Conservation (phyloP, 352 stramenopile species). For the Nothophytophthora sp. region DNA sequence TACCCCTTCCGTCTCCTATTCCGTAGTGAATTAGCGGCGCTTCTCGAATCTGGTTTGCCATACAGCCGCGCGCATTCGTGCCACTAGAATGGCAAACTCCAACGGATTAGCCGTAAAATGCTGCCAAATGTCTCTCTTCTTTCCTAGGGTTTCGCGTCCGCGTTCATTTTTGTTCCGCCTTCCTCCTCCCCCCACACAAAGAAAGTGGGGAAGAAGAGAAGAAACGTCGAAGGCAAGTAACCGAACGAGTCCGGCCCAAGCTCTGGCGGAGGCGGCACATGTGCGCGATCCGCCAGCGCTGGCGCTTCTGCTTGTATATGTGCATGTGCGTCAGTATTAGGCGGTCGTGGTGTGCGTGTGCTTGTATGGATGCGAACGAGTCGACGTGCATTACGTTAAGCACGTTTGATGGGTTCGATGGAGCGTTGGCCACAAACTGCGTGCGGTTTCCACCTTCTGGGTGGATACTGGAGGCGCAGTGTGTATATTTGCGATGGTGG, state of each 20-base stretch:
- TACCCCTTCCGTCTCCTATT: constrained; percentile 1
- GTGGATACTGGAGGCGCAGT: constrained; percentile 10
- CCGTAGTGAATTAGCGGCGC: constrained; percentile 10
- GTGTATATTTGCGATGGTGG: constrained; percentile 2
- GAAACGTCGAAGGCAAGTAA: constrained; percentile 44
- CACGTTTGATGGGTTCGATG: no score
- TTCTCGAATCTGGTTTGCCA: constrained; percentile 18
- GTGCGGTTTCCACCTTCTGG: no score
- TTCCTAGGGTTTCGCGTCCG: constrained; percentile 12
- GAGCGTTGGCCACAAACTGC: no score
- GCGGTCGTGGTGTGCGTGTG: no score
- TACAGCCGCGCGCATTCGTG: neutral
- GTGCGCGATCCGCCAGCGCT: neutral
- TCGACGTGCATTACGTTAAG: no score
- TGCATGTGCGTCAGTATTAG: neutral
- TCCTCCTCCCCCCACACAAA: constrained; percentile 25
- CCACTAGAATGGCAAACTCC: constrained; percentile 5
- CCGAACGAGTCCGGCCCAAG: constrained; percentile 1
- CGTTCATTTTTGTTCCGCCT: constrained; percentile 28
- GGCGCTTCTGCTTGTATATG: neutral
- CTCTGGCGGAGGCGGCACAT: neutral
- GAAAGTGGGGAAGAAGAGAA: constrained; percentile 36
- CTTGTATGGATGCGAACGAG: no score
- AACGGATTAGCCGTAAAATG: constrained; percentile 4
- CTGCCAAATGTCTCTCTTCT: neutral